Percentiles rank a stretch among this genome's conserved stretches.
Evolutionary conservation across 179 eudicot species (phyloP).

Genomic region (Patellifolia procumbens): DNA sequence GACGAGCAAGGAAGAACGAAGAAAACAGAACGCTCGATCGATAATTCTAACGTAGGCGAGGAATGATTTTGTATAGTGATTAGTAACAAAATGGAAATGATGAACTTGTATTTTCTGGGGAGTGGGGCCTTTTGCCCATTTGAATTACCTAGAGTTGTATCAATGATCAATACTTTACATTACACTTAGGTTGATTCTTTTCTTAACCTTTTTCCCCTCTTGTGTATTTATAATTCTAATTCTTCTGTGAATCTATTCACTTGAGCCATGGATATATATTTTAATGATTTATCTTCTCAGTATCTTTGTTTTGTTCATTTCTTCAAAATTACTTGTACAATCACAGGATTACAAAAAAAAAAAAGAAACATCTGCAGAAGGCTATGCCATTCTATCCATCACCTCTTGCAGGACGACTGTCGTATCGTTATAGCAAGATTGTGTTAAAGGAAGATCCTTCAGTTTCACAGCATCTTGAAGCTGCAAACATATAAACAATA

Average conservation of each 20-base stretch:
- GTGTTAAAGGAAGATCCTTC: slow-evolving; percentile 52
- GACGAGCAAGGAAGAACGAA: not conserved
- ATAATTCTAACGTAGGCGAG: slow-evolving; percentile 36
- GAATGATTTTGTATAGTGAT: slow-evolving; percentile 40
- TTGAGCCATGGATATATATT: not conserved
- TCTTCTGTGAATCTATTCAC: slow-evolving; percentile 6
- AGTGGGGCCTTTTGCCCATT: slow-evolving; percentile 21
- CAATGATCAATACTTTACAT: slow-evolving; percentile 2
- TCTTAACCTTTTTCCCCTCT: not conserved
- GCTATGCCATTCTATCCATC: slow-evolving; percentile 53
- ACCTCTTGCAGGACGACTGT: slow-evolving; percentile 69
- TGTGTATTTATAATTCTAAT: slow-evolving; percentile 8
- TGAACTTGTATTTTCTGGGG: slow-evolving; percentile 24
- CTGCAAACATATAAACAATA: slow-evolving; percentile 35
- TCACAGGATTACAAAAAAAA: not conserved
- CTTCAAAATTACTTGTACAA: slow-evolving; percentile 20
- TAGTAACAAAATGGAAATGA: slow-evolving; percentile 29
- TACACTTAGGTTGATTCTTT: slow-evolving; percentile 20
- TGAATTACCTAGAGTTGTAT: slow-evolving; percentile 27
- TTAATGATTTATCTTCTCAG: not conserved
- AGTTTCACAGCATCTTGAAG: slow-evolving; percentile 65
- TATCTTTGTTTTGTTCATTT: not conserved
- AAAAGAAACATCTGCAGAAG: not conserved
- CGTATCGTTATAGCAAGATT: slow-evolving; percentile 55
- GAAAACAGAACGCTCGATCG: slow-evolving; percentile 14